phyloP scores from a whole-genome alignment of 208 protist species.

The Wallacemonas rigidus region DNA sequence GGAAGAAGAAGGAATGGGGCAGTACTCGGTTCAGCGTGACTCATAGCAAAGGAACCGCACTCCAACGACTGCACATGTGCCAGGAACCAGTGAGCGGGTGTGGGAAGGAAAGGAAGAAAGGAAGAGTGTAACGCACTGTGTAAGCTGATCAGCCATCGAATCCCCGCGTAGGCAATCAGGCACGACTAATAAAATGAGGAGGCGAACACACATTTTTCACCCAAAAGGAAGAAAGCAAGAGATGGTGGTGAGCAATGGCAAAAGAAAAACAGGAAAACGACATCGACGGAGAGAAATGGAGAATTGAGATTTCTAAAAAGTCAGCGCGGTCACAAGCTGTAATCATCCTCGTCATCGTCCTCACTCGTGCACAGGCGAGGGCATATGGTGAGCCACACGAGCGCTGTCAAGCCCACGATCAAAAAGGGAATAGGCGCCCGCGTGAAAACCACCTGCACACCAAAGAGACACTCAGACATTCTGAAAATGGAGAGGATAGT shows the following conservation, averaged over 20 bases:
- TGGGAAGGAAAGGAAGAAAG: too few relatives aligned
- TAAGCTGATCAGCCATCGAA: too few relatives aligned
- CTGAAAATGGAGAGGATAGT: conserved; percentile 53
- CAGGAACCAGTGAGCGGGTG: too few relatives aligned
- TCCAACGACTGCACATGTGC: too few relatives aligned
- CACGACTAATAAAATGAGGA: too few relatives aligned
- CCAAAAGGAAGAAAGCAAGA: too few relatives aligned
- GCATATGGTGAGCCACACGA: conserved; percentile 42
- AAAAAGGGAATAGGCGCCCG: conserved; percentile 67
- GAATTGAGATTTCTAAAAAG: neutral
- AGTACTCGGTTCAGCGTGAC: too few relatives aligned
- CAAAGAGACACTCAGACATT: conserved; percentile 44
- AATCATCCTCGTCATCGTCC: conserved; percentile 17
- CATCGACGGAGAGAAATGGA: neutral
- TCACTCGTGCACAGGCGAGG: conserved; percentile 2
- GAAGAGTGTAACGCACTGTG: too few relatives aligned
- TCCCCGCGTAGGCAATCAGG: too few relatives aligned
- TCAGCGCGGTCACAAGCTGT: neutral
- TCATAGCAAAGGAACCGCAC: too few relatives aligned
- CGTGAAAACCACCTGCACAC: conserved; percentile 47
- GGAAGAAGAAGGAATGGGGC: neutral
- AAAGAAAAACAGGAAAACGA: neutral
- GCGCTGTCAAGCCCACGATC: conserved; percentile 22
- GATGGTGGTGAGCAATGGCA: too few relatives aligned
- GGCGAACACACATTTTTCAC: too few relatives aligned